Evolutionary conservation across 345 rosid genomes (phyloP).

Genomic region (Populus tremula): DNA sequence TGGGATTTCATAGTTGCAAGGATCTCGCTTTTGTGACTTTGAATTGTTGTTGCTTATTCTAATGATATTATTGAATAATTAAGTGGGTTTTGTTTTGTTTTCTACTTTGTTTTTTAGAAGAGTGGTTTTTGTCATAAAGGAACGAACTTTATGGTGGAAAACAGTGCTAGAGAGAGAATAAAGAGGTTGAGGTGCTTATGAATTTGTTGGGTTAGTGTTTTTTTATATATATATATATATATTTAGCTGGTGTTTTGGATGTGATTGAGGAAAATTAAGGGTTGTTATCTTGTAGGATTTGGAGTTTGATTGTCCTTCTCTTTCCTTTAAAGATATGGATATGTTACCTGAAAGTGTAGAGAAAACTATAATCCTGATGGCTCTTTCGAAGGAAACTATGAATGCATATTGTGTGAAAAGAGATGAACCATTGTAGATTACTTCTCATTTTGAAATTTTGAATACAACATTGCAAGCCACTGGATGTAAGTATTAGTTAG

Average conservation of each 20-base stretch:
- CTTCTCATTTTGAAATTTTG: background rate
- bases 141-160: background rate
- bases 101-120: background rate
- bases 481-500: background rate
- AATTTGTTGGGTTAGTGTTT: background rate
- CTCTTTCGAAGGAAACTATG: background rate
- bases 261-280: background rate
- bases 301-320: background rate
- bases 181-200: background rate
- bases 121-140: background rate
- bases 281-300: background rate
- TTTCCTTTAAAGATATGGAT: background rate
- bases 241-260: background rate
- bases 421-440: background rate
- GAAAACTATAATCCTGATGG: background rate
- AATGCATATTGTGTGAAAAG: background rate
- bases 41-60: background rate
- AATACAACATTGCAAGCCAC: background rate
- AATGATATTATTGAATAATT: background rate
- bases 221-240: too few relatives aligned
- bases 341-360: background rate
- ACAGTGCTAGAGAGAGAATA: background rate
- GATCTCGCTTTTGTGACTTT: background rate
- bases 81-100: background rate
- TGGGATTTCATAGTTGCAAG: background rate